phyloP scores from a whole-genome alignment of 768 basidiomycete genomes.

The Tylopilus rubrobrunneus region DNA sequence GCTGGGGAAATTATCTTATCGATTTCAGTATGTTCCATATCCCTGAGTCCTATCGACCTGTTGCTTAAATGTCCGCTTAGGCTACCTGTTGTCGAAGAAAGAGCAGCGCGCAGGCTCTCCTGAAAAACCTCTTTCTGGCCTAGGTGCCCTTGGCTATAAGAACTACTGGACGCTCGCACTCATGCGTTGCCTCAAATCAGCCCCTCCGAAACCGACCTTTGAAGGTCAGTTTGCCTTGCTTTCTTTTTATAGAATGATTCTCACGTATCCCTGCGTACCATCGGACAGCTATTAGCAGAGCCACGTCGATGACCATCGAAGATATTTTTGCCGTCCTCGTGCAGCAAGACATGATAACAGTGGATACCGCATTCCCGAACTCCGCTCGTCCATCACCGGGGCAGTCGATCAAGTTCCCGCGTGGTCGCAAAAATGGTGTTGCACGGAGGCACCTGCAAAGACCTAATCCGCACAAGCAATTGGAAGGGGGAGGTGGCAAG shows the following conservation, averaged over 20 bases:
- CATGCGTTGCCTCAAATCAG: slow-evolving; percentile 70
- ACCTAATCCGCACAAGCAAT: slow-evolving; percentile 43
- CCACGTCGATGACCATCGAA: slow-evolving; percentile 88
- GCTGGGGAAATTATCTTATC: slow-evolving; percentile 96
- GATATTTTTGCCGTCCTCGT: slow-evolving; percentile 76
- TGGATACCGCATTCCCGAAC: slow-evolving; percentile 45
- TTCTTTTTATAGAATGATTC: slow-evolving; percentile 11
- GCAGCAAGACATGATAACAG: slow-evolving; percentile 71
- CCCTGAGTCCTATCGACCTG: slow-evolving; percentile 2
- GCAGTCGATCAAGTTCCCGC: slow-evolving; percentile 70
- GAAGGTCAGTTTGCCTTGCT: slow-evolving; percentile 54
- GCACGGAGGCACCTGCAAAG: slow-evolving; percentile 63
- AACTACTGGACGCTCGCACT: slow-evolving; percentile 91
- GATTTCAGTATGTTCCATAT: slow-evolving; percentile 74
- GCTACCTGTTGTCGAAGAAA: slow-evolving; percentile 94
- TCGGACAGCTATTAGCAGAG: slow-evolving; percentile 68
- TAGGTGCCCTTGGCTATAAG: slow-evolving; percentile 92
- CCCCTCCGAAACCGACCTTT: slow-evolving; percentile 58
- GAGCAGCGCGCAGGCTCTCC: slow-evolving; percentile 89
- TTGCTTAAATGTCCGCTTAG: slow-evolving; percentile 38
- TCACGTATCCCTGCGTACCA: slow-evolving; percentile 18
- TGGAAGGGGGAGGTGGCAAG: slow-evolving; percentile 31
- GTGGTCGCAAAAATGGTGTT: slow-evolving; percentile 62
- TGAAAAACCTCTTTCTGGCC: slow-evolving; percentile 90
- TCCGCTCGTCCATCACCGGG: slow-evolving; percentile 66